Evolutionary conservation across 2,329 filamentous ascomycete genomes (phyloP), one percentile per base, ranked within the genome.

Genomic region (Scedosporium dehoogii): DNA sequence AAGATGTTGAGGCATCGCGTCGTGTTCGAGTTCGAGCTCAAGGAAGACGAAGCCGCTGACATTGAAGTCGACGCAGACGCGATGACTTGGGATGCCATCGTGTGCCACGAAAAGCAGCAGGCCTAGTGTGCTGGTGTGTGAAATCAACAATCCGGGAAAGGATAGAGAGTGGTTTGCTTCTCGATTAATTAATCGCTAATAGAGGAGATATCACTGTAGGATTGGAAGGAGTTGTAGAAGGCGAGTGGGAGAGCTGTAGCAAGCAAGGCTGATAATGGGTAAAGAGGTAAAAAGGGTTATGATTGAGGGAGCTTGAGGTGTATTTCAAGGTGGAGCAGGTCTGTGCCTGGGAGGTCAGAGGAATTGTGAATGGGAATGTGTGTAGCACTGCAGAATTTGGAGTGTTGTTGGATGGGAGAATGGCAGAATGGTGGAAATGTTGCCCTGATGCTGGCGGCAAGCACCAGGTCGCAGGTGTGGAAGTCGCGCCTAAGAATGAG

Each of bases 31-130:
- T 23, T 16, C 21, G 29, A 21, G 16, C 23, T n/a, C 7, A 48
- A 61, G 12, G 59, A 61, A 29, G 59, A 42, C 18, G 58, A 14
- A 46, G 56, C 48, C 64, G 63, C 44, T 63, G 68, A 62, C 65
- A 61, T 55, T 64, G 65, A 61, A 64, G 59, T 61, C 62, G 59
- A 29, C 63, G 65, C 63, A 65, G 69, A 67, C 69, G 70, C 68
- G 68, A 69, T 67, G 68, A 68, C 68, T 66, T 67, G 69, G 68
- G 69, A 70, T 64, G 71, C 71, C 76, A 78, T 78, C 69, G 63
- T 68, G 64, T 60, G 12, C 69, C n/a, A 23, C 14, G 33, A 63
- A 59, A 25, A 10, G 23, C 21, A 23, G 51, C 51, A 23, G 51
- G 51, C 21, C 10, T 27, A 14, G 51, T 18, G 12, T 14, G 51